phyloP scores from a whole-genome alignment of 2,329 filamentous ascomycete genomes.

The Penicillium sp. region DNA sequence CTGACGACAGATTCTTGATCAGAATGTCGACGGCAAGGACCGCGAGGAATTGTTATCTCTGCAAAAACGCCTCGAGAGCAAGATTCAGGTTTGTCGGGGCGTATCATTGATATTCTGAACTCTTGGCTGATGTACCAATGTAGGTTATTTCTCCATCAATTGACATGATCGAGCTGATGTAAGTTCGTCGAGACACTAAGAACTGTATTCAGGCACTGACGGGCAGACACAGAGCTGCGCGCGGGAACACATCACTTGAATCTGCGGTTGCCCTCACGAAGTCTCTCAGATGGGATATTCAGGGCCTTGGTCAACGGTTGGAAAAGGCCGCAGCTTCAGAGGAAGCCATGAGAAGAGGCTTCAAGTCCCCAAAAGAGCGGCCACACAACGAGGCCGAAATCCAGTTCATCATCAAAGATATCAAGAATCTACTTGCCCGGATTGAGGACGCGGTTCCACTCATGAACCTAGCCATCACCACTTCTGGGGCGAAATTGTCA shows the following conservation, averaged over 20 bases:
- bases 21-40: conserved; percentile 70
- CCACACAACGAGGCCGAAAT: conserved; percentile 66
- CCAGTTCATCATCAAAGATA: conserved; percentile 69
- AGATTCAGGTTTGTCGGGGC: conserved; percentile 72
- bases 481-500: conserved; percentile 84
- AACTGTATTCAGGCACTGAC: not conserved
- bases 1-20: conserved; percentile 8
- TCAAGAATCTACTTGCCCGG: conserved; percentile 70
- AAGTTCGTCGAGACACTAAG: conserved; percentile 27
- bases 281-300: conserved; percentile 79
- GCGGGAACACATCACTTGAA: conserved; percentile 78
- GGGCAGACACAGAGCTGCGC: conserved; percentile 55
- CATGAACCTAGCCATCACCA: conserved; percentile 90
- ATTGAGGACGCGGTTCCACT: conserved; percentile 92
- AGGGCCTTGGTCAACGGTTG: conserved; percentile 73
- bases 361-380: conserved; percentile 45
- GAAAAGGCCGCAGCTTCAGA: conserved; percentile 69
- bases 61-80: conserved; percentile 75
- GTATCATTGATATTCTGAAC: conserved; percentile 2
- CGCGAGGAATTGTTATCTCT: conserved; percentile 71
- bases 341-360: conserved; percentile 37
- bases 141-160: conserved; percentile 87
- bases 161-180: conserved; percentile 90
- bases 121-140: conserved; percentile 6
- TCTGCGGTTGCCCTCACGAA: conserved; percentile 83